Evolutionary conservation across 75 land plant genomes (phyloP), one percentile per base, ranked within the genome.

Genomic region (Isoetes taiwanensis): DNA sequence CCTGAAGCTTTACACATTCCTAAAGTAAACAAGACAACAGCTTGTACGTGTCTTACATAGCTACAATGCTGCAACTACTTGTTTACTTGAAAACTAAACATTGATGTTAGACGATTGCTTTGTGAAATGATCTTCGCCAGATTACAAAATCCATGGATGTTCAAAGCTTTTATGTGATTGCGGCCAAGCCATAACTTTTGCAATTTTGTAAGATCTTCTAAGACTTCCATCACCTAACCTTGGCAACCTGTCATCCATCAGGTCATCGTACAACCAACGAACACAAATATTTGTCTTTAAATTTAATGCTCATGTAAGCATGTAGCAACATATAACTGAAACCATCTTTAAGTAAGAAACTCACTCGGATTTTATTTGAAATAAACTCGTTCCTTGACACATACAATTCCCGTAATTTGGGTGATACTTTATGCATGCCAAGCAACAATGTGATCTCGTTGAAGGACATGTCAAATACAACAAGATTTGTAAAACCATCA

Each of bases 381-480:
- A 94, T 94, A 65, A 91, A 85, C 71, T 91, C 97, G 69, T 91
- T 91, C 39, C 77, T 91, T 1, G 95, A 87, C 32, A 87, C 78
- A 73, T 91, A 91, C 3, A 91, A 77, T 58, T 91, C 97, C 66
- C 66, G 67, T 29, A 91, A 58, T 16, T 71, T 77, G 56, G 59
- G 62, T 30, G 85, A 64, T 39, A 75, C 88, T 56, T 75, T 67
- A 0, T 84, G 69, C 63, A 91, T 30, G 6, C 95, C 97, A 53
- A 70, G 61, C 30, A 81, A 43, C 2, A 94, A 80, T 30, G 84
- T 12, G 21, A 91, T 73, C 67, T 91, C 85, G 61, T 91, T 91
- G 80, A 79, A 91, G 10, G 97, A 91, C 20, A 83, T 74, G 67
- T 91, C 97, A 69, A 87, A 81, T n/a, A 87, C 53, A 2, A 68